Percentiles rank a stretch among this genome's conserved stretches.
These are phyloP conservation scores for Podospora tetraspora DNA, from an alignment of 495 filamentous ascomycete genomes.

Conservation along the genomic window DNA sequence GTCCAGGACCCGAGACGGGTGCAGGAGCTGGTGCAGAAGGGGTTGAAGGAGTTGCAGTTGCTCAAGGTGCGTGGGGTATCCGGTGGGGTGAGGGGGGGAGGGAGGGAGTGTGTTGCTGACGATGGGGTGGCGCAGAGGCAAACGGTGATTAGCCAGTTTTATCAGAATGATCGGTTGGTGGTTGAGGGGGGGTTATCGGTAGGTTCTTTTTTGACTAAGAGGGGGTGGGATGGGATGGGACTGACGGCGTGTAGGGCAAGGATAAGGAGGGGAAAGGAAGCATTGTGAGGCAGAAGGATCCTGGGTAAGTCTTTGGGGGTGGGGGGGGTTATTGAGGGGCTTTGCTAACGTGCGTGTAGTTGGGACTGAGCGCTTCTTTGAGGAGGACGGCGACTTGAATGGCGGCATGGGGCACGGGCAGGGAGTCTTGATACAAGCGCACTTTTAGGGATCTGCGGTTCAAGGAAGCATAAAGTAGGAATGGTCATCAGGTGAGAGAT, in stretches of 20 bases:
- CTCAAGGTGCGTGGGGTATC: slow-evolving; percentile 65
- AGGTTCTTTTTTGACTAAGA: slow-evolving; percentile 14
- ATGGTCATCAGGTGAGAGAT: not conserved
- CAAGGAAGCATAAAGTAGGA: not conserved
- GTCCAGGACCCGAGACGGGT: slow-evolving; percentile 65
- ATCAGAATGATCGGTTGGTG: slow-evolving; percentile 83
- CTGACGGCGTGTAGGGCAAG: slow-evolving; percentile 55
- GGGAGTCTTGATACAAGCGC: not conserved
- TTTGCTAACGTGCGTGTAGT: slow-evolving; percentile 12
- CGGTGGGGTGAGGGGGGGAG: not conserved
- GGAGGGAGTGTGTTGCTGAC: not conserved
- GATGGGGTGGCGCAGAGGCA: slow-evolving; percentile 60
- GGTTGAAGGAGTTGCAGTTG: slow-evolving; percentile 79
- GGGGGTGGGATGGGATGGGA: not conserved
- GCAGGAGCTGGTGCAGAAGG: slow-evolving; percentile 85
- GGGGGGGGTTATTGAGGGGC: not conserved
- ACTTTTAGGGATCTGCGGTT: not conserved
- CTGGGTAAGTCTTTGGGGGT: slow-evolving; percentile 21
- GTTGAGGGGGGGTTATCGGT: slow-evolving; percentile 75
- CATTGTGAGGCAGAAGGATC: slow-evolving; percentile 32
- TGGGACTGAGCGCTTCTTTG: slow-evolving; percentile 18
- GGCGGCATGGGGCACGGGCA: not conserved
- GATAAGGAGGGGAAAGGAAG: slow-evolving; percentile 62
- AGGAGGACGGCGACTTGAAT: not conserved
- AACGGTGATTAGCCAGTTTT: slow-evolving; percentile 92